Base-by-base conservation (phyloP, 2,329 filamentous ascomycete genomes). In the Phaeosphaeriaceae sp. region DNA sequence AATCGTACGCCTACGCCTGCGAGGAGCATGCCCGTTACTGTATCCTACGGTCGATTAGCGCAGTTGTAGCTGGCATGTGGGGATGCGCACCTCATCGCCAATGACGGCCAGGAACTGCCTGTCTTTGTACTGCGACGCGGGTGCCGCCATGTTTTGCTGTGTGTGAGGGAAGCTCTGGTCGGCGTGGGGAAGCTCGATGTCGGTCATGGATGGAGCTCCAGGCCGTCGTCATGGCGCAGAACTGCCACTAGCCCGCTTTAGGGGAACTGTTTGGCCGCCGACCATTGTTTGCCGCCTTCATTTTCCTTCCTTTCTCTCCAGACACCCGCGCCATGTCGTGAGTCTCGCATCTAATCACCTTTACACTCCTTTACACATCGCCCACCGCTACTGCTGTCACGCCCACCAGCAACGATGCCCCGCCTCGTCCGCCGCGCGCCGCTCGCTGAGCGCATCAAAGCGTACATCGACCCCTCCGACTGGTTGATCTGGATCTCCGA, bases 41-140 rank as follows among this genome's bases (percentile, higher is more conserved):
- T 97, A 82, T 96, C 92, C 95, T 99, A 60, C 17, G 31, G 42
- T 36, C 24, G 21, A 60, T 69, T 59, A 71, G 70, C 56, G 56
- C 31, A 3, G 31, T 7, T 22, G 7, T 17, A 7, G 27, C 25
- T n/a, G 5, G 21, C 24, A n/a, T 17, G 19, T 17, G 7, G 20
- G 7, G 10, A 22, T 9, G 49, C 53, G 33, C 76, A 92, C 95
- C 88, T 99, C 95, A 79, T 99, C 95, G 52, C 95, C 95, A 76
- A 99, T 99, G 49, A 99, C 94, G 65, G 95, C 95, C 58, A 99
- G 88, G 76, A 99, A 97, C 81, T 99, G 91, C 72, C 95, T 88
- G 81, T 98, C 93, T 82, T 87, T 88, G 79, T 86, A 88, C 66
- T 85, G 81, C 61, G 87, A 83, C 49, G 81, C 76, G 56, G 85